Evolutionary conservation across 148 eudicot genomes (phyloP).

Genomic region (Drosera capensis): DNA sequence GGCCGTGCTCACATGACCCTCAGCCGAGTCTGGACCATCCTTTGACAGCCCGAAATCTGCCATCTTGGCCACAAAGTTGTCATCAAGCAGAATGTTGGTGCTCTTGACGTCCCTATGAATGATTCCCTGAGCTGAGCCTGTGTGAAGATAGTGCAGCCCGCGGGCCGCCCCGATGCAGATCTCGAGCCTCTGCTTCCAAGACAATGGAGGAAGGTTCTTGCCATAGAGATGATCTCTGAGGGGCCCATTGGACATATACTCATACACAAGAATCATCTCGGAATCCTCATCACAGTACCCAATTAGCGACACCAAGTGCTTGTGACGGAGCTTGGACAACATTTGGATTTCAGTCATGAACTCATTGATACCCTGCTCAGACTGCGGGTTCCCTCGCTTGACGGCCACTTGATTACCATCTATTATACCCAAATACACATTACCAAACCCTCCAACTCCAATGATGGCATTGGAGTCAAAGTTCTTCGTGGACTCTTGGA

Average conservation of each 20-base stretch:
- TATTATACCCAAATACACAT: not conserved
- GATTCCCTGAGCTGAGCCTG: constrained; percentile 3
- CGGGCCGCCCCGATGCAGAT: constrained; percentile 1
- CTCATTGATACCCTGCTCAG: constrained; percentile 4
- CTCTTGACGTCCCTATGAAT: constrained; percentile 4
- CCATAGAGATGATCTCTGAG: constrained; percentile 1
- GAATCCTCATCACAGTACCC: constrained; percentile 1
- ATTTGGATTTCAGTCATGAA: constrained; percentile 1
- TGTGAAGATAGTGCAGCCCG: constrained; percentile 4
- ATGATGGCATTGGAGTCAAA: not conserved
- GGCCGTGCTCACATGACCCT: not conserved
- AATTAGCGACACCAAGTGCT: not conserved
- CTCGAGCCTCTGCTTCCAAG: constrained; percentile 3
- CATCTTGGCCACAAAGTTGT: constrained; percentile 3
- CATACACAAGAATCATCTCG: constrained; percentile 2
- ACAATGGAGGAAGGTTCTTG: not conserved
- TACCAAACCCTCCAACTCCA: constrained; percentile 4
- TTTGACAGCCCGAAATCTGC: constrained; percentile 4
- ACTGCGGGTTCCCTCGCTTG: not conserved
- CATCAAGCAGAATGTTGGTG: not conserved
- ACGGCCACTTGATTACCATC: constrained; percentile 1
- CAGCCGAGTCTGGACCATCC: not conserved
- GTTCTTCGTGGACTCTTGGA: not conserved
- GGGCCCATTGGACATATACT: constrained; percentile 1
- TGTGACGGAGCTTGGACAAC: not conserved